These are phyloP conservation scores for Rubia tinctorum DNA, from an alignment of 305 asterid genomes.

Conservation along the genomic window DNA sequence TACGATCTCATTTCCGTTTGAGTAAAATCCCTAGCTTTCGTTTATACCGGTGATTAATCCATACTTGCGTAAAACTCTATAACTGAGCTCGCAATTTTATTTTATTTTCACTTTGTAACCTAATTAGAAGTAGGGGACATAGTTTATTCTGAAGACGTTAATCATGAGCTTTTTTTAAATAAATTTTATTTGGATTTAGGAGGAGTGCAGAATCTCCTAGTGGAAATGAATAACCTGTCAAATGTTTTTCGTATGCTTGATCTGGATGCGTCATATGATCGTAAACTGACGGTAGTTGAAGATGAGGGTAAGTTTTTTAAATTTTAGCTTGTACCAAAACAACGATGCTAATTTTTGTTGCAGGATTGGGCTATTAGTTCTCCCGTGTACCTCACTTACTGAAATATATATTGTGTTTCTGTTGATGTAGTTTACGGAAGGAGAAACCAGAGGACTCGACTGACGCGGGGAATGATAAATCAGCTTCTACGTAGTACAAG, in stretches of 20 bases:
- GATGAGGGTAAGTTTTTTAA: slow-evolving; percentile 16
- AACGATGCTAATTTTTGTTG: background rate
- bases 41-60: no score
- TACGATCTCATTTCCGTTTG: no score
- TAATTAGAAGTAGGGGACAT: no score
- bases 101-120: no score
- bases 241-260: slow-evolving; percentile 64
- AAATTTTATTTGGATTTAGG: background rate
- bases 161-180: background rate
- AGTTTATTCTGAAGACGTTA: slow-evolving; percentile 7
- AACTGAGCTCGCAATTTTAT: no score
- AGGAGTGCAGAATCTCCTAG: slow-evolving; percentile 20
- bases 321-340: background rate
- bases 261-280: slow-evolving; percentile 47
- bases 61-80: no score
- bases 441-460: slow-evolving; percentile 21
- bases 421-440: slow-evolving; percentile 31
- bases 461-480: slow-evolving; percentile 26
- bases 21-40: no score
- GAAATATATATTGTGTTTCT: background rate
- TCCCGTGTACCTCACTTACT: no score
- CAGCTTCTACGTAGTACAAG: slow-evolving; percentile 31
- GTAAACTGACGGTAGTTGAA: slow-evolving; percentile 19
- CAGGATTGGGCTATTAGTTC: no score
- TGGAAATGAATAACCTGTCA: slow-evolving; percentile 54